These are phyloP conservation scores for Aspergillus pseudoterreus DNA, from an alignment of 2,329 filamentous ascomycete species.

Conservation along the genomic window DNA sequence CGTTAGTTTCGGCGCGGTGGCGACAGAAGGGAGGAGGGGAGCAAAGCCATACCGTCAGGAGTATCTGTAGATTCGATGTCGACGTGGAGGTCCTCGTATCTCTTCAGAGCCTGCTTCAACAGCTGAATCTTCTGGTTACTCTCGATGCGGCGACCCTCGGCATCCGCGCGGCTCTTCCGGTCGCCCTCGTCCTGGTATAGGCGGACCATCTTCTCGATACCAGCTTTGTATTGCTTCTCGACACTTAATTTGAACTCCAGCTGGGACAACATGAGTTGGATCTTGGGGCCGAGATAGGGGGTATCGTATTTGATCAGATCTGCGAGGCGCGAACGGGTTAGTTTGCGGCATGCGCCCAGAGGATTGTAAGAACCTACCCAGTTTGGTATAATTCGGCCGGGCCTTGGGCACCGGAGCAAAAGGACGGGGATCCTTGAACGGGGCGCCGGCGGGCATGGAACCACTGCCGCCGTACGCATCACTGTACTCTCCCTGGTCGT, in stretches of 20 bases:
- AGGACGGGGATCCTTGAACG: conserved; percentile 71
- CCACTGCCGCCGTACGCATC: conserved; percentile 61
- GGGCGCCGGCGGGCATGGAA: conserved; percentile 75
- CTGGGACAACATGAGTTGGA: conserved; percentile 98
- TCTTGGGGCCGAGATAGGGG: conserved; percentile 88
- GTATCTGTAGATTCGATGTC: conserved; percentile 78
- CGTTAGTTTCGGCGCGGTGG: conserved; percentile 23
- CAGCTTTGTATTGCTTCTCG: conserved; percentile 97
- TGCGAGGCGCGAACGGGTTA: conserved; percentile 35
- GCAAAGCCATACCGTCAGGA: conserved; percentile 65
- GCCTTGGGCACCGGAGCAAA: conserved; percentile 66
- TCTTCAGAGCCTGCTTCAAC: conserved; percentile 88
- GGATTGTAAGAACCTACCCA: conserved; percentile 60
- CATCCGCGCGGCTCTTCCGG: conserved; percentile 89
- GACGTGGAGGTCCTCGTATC: conserved; percentile 96
- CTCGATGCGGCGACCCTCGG: conserved; percentile 82
- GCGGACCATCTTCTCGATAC: conserved; percentile 98
- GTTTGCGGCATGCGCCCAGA: neutral
- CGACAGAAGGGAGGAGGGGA: conserved; percentile 6
- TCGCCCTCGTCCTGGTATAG: conserved; percentile 97
- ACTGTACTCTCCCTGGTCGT: conserved; percentile 63
- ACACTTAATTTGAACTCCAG: conserved; percentile 98
- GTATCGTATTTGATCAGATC: conserved; percentile 99
- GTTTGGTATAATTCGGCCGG: conserved; percentile 89
- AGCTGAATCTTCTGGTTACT: conserved; percentile 98